These are phyloP conservation scores for Penicillium coffeae DNA, from an alignment of 495 filamentous ascomycete genomes.

Conservation along the genomic window DNA sequence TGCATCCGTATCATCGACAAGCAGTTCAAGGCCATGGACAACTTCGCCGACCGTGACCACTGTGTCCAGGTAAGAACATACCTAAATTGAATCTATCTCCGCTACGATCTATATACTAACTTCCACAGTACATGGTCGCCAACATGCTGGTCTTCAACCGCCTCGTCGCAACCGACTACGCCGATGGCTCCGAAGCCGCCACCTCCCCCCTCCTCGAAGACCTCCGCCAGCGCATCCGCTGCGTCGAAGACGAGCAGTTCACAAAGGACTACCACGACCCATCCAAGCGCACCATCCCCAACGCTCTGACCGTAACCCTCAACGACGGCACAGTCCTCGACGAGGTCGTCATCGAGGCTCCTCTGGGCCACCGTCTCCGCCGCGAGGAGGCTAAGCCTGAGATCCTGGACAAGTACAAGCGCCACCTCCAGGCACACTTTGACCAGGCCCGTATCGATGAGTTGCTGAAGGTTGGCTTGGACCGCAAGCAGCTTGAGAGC, in stretches of 20 bases:
- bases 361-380: conserved; percentile 85
- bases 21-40: conserved; percentile 99
- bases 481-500: conserved; percentile 68
- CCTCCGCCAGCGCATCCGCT: conserved; percentile 85
- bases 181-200: conserved; percentile 84
- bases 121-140: conserved; percentile 78
- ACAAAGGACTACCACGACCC: conserved; percentile 93
- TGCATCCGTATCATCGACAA: conserved; percentile 99
- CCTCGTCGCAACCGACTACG: conserved; percentile 86
- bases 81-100: not conserved
- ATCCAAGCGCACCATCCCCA: conserved; percentile 87
- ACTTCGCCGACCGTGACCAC: conserved; percentile 98
- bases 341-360: conserved; percentile 91
- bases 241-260: conserved; percentile 93
- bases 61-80: conserved; percentile 69
- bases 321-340: conserved; percentile 92
- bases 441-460: conserved; percentile 68
- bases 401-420: conserved; percentile 90
- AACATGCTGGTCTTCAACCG: conserved; percentile 94
- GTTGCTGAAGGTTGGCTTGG: conserved; percentile 70
- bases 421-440: conserved; percentile 83
- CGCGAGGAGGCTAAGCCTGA: conserved; percentile 97
- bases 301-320: conserved; percentile 87
- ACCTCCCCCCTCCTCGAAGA: conserved; percentile 84
- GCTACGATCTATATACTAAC: not conserved